A percentile compares a stretch with the other conserved stretches of the same genome.
Conservation (phyloP, 768 basidiomycete genomes). For the Hydnomerulius pinastri region DNA sequence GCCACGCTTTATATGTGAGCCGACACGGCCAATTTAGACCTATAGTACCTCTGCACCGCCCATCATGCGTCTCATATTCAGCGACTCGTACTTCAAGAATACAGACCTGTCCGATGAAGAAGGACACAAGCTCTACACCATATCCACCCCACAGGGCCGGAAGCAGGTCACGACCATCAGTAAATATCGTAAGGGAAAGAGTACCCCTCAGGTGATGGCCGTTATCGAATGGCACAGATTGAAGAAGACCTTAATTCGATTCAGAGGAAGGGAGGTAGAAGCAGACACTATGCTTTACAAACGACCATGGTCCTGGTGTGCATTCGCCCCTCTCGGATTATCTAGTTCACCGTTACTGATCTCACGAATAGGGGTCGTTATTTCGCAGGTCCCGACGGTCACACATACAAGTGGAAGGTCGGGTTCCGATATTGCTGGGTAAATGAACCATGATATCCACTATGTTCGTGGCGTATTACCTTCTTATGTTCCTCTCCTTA, state of each 20-base stretch:
- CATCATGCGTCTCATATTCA: slow-evolving; percentile 19
- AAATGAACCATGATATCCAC: slow-evolving; percentile 12
- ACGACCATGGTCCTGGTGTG: slow-evolving; percentile 14
- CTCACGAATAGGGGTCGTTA: slow-evolving; percentile 20
- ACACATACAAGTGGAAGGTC: slow-evolving; percentile 34
- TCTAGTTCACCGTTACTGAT: neutral
- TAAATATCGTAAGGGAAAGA: slow-evolving; percentile 1
- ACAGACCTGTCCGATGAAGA: slow-evolving; percentile 18
- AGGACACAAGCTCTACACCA: slow-evolving; percentile 20
- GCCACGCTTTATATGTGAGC: neutral
- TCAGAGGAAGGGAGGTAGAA: slow-evolving; percentile 22
- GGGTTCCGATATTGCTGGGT: slow-evolving; percentile 20
- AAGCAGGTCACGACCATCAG: slow-evolving; percentile 16
- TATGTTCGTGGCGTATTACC: neutral
- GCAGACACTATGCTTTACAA: slow-evolving; percentile 15
- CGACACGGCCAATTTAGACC: neutral
- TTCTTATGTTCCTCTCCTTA: slow-evolving; percentile 6
- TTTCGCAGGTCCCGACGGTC: slow-evolving; percentile 32
- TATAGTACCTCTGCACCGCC: neutral
- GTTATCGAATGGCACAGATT: slow-evolving; percentile 32
- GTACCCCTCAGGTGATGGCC: slow-evolving; percentile 19
- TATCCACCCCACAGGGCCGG: slow-evolving; percentile 15
- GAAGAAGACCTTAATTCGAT: slow-evolving; percentile 27
- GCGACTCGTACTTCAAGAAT: slow-evolving; percentile 15
- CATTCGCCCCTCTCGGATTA: neutral